A percentile compares a stretch with the other conserved stretches of the same genome.
Evolutionary conservation across 768 basidiomycete genomes (phyloP).

Genomic region (Tylopilus vinaceipallidus): DNA sequence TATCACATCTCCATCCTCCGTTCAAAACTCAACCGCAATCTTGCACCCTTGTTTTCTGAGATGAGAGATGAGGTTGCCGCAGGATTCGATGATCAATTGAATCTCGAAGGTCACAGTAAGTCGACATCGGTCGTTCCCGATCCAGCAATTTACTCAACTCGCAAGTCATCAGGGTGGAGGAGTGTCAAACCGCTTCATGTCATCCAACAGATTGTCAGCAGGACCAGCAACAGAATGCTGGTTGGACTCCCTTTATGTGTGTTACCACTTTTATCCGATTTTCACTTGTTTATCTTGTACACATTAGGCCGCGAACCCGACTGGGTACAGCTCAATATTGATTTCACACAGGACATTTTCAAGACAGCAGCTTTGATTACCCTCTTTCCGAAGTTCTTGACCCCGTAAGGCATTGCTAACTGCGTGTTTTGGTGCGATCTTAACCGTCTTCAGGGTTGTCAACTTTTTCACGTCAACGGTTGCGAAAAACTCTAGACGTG

Average conservation of each 20-base stretch:
- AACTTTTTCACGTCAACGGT: background rate
- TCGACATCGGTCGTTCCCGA: conserved; percentile 1
- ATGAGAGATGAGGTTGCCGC: too few relatives aligned
- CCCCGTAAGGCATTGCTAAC: conserved; percentile 22
- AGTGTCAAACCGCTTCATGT: background rate
- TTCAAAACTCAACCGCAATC: too few relatives aligned
- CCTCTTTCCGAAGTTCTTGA: conserved; percentile 30
- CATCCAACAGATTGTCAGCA: background rate
- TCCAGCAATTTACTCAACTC: background rate
- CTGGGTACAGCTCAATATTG: too few relatives aligned
- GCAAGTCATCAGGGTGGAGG: background rate
- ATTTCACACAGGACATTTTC: background rate
- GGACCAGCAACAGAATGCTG: background rate
- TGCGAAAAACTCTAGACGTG: conserved; percentile 3
- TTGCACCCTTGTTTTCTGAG: too few relatives aligned
- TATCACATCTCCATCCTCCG: too few relatives aligned
- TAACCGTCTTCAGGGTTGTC: background rate
- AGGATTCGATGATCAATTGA: too few relatives aligned
- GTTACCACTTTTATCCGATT: background rate
- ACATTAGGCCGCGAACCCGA: too few relatives aligned
- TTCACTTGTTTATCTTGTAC: too few relatives aligned
- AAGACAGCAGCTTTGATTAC: conserved; percentile 16
- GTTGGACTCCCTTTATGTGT: conserved; percentile 4
- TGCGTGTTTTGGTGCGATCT: background rate
- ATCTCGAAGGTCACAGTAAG: too few relatives aligned